These are phyloP conservation scores for Castanea sativa DNA, from an alignment of 306 rosid genomes.

Conservation along the genomic window DNA sequence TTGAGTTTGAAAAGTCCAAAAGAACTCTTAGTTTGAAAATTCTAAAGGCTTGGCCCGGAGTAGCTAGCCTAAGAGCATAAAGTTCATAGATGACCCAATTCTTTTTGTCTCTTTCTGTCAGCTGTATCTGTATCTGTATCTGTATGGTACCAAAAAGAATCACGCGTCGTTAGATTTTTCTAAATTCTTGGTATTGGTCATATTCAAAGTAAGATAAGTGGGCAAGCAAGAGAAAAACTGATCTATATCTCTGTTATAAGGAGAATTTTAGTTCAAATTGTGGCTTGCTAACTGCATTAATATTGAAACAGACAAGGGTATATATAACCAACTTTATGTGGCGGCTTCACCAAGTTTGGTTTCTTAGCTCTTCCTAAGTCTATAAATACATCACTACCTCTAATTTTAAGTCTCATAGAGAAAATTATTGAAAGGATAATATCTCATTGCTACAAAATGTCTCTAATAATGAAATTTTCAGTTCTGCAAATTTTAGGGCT, in stretches of 20 bases:
- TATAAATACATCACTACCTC: background rate
- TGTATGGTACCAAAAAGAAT: no score
- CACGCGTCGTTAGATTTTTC: no score
- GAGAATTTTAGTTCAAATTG: background rate
- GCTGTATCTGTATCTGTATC: no score
- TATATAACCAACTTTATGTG: no score
- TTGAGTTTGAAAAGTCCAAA: no score
- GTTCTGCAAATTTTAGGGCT: constrained; percentile 8
- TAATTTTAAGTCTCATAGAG: background rate
- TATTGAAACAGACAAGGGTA: background rate
- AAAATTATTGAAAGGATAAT: background rate
- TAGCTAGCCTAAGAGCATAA: no score
- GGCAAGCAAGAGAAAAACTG: background rate
- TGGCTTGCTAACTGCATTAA: background rate
- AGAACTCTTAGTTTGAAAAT: no score
- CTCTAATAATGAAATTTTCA: constrained; percentile 6
- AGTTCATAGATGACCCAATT: no score
- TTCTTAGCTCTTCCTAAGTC: background rate
- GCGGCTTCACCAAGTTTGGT: background rate
- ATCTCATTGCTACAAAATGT: background rate
- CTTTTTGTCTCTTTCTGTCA: no score
- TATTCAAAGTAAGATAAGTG: no score
- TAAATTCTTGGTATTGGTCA: no score
- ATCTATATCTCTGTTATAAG: background rate
- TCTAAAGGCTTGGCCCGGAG: no score